Base-by-base conservation (phyloP, 805 yeast species). In the Grigorovia jiainica region DNA sequence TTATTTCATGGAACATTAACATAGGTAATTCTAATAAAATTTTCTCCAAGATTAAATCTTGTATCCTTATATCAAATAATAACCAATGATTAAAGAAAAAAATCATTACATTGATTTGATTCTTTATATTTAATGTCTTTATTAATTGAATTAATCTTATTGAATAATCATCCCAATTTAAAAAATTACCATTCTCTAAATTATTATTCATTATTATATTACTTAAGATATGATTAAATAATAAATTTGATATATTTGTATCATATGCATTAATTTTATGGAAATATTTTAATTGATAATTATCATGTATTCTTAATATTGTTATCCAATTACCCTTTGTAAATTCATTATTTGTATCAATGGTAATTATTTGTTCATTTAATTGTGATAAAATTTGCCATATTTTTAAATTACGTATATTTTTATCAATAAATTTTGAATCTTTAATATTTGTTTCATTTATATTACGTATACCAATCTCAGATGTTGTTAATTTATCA, bases 131-230 rank as follows among this genome's bases (percentile, higher is more conserved):
- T 16, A 49, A 41, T 1, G 64, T 60, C 36, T 43, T 52, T 13
- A 60, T 25, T 51, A 58, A 49, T 36, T 48, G 50, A 10, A 51
- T 31, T 2, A 53, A 42, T 3, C 63, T 63, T 2, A 36, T 25
- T 8, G 43, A 36, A 64, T 64, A 61, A 10, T 18, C 21, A 9
- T 46, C 38, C 65, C 64, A 61, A 19, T 52, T 39, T 10, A 60
- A 31, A 29, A 50, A 49, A 7, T 36, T 25, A 5, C 35, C 25
- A n/a, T 40, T 30, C 15, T 10, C n/a, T 1, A 50, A 39, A 11
- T 47, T 43, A 36, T 51, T 55, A 33, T 51, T 51, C 17, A 53
- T 50, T 4, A 52, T 27, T 13, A 56, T 46, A 34, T 46, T 48
- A 27, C 50, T 53, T 9, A 61, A 36, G 5, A 57, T 21, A 38